Percentiles rank a stretch among this genome's conserved stretches.
Evolutionary conservation across 106 monocot genomes (phyloP).

Genomic region (Narthecium ossifragum): DNA sequence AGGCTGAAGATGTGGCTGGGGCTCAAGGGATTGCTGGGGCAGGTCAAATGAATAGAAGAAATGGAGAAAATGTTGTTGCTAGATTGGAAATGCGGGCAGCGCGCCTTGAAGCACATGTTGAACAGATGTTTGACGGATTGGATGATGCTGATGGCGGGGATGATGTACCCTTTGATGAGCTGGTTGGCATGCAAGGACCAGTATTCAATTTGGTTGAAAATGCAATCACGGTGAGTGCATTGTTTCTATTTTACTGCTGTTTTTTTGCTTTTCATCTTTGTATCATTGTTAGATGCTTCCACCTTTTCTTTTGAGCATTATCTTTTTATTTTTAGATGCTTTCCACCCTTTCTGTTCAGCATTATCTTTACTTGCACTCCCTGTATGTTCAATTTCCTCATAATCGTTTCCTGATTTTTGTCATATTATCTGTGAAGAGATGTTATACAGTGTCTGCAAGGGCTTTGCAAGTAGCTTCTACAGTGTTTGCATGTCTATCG

Average conservation of each 20-base stretch:
- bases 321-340: not conserved
- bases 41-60: constrained; percentile 83
- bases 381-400: too few species aligned
- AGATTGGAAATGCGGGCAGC: constrained; percentile 91
- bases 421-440: too few species aligned
- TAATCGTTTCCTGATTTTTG: too few species aligned
- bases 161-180: constrained; percentile 99
- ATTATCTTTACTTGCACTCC: too few species aligned
- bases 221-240: constrained; percentile 82
- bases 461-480: too few species aligned
- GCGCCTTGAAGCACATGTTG: constrained; percentile 93
- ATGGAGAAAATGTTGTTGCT: constrained; percentile 99
- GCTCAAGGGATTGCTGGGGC: constrained; percentile 79
- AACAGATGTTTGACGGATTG: constrained; percentile 98
- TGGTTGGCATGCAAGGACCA: constrained; percentile 99
- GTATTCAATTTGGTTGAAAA: constrained; percentile 97
- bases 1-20: constrained; percentile 73
- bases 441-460: too few species aligned
- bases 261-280: not conserved
- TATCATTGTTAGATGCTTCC: not conserved
- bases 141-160: constrained; percentile 99
- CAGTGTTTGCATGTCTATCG: too few species aligned
- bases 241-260: not conserved
- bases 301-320: not conserved
- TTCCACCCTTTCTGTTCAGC: too few species aligned